Evolutionary conservation across 345 rosid species (phyloP), one percentile per base, ranked within the genome.

Genomic region (Mercurialis annua): DNA sequence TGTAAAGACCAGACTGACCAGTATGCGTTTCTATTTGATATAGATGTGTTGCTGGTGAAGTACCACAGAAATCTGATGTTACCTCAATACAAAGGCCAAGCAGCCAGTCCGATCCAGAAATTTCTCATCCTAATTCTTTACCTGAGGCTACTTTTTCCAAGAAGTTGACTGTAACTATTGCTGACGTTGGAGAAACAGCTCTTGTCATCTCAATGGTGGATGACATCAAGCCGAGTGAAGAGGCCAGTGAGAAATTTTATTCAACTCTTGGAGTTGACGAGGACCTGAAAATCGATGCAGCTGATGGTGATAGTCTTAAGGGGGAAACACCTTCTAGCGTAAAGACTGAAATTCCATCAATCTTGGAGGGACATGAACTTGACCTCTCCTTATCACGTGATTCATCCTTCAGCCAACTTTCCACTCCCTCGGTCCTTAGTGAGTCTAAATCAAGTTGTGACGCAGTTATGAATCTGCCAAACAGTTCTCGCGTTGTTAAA

Each of bases 141-240:
- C 74, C 70, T 10, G 84, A 89, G 71, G 78, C 77, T 78, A 38
- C 83, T 64, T 84, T 78, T 55, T 70, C 86, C 64, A 83, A 96
- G 67, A 91, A 89, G 66, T 55, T 94, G 69, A 81, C 93, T 71
- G 86, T 94, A 59, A 82, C 92, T 67, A 79, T 91, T 60, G 97
- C 95, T 71, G 99, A 91, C 81, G 83, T 83, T 54, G 99, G 99
- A 62, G 98, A 93, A 80, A 91, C 97, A 2, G 99, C 96, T 55
- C 34, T 94, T 75, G 92, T 94, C 66, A 91, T 94, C 74, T 87
- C 99, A 62, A 83, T 85, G 80, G 83, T 87, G 24, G 81, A 80
- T 63, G 87, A 67, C 57, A 83, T 77, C 51, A 82, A 87, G 46
- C 71, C 72, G 69, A 71, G 60, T 63, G 65, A 76, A 73, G 77